These are phyloP conservation scores for Xylariaceae sp. DNA, from an alignment of 2,329 filamentous ascomycete genomes.

Conservation along the genomic window DNA sequence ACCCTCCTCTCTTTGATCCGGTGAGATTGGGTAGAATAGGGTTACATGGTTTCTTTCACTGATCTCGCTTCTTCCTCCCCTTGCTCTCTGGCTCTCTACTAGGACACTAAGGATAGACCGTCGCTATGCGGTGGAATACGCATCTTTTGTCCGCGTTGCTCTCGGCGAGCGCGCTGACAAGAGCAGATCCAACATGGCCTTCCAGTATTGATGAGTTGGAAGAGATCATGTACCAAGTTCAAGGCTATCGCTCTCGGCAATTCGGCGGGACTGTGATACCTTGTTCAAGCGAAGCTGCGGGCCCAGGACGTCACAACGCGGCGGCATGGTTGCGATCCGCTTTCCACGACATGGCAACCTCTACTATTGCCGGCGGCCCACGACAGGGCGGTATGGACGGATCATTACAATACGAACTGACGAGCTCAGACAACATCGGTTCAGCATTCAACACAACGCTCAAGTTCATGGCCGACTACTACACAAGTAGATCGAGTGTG, in stretches of 20 bases:
- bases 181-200: slow-evolving; percentile 57
- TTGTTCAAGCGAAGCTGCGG: slow-evolving; percentile 50
- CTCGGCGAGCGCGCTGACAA: slow-evolving; percentile 34
- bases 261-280: slow-evolving; percentile 56
- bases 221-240: slow-evolving; percentile 58
- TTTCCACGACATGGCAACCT: slow-evolving; percentile 60
- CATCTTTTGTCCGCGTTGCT: slow-evolving; percentile 35
- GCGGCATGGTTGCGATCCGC: slow-evolving; percentile 59
- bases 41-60: slow-evolving; percentile 9
- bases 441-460: slow-evolving; percentile 52
- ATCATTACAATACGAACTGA: slow-evolving; percentile 57
- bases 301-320: slow-evolving; percentile 53
- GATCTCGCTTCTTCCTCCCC: slow-evolving; percentile 14
- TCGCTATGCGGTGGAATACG: slow-evolving; percentile 31
- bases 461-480: slow-evolving; percentile 49
- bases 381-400: slow-evolving; percentile 53
- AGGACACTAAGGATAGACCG: neutral
- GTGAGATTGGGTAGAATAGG: neutral
- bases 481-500: slow-evolving; percentile 48
- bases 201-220: slow-evolving; percentile 57
- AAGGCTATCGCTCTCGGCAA: slow-evolving; percentile 50
- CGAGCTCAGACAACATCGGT: slow-evolving; percentile 52
- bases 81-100: neutral
- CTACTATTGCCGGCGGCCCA: slow-evolving; percentile 41
- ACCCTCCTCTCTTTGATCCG: neutral